Base-by-base conservation (phyloP, 1,284 basidiomycete species). In the Trichosporon sp. region DNA sequence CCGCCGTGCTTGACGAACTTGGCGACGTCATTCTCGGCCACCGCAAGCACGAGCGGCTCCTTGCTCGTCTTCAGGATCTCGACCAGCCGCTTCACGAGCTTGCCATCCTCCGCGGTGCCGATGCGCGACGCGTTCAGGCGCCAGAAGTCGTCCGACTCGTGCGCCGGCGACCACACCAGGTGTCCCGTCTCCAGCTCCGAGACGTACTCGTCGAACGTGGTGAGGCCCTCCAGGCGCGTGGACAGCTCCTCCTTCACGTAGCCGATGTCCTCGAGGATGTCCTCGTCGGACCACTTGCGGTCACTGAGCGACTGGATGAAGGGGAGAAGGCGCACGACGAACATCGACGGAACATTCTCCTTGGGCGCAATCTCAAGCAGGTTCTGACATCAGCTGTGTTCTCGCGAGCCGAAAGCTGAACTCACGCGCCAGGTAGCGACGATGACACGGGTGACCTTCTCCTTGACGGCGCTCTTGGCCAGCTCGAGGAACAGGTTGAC, bases 81-180 rank as follows among this genome's bases (percentile, higher is more conserved):
- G 64, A 95, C 87, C 51, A 97, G 85, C 56, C 85, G 87, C 93
- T 91, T 93, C 70, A 96, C 86, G 71, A 92, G 89, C 75, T 90
- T 89, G 71, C 89, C 87, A 77, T 92, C 89, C 68, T 87, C 88
- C 72, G 95, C 93, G 74, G 92, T 92, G 66, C 93, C 92, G 72
- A 94, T 92, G 64, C 98, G 83, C 78, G 89, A 83, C 0, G 91
- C 93, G 78, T 99, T 98, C 84, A 96, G 93, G 78, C 92, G 93
- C 96, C 96, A 99, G 84, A 99, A 99, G 65, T 94, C 89, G 69
- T 98, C 96, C 7, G 92, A 93, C 78, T 95, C 92, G 79, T 99
- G 97, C 21, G 94, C 92, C 5, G 96, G 95, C 6, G 93, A 91
- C 92, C 95, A 98, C 4, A 92, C 91, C 13, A 99, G 85, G 79